Evolutionary conservation across 2,329 filamentous ascomycete species (phyloP), one percentile per base, ranked within the genome.

Genomic region (Pyrenochaeta sp.): DNA sequence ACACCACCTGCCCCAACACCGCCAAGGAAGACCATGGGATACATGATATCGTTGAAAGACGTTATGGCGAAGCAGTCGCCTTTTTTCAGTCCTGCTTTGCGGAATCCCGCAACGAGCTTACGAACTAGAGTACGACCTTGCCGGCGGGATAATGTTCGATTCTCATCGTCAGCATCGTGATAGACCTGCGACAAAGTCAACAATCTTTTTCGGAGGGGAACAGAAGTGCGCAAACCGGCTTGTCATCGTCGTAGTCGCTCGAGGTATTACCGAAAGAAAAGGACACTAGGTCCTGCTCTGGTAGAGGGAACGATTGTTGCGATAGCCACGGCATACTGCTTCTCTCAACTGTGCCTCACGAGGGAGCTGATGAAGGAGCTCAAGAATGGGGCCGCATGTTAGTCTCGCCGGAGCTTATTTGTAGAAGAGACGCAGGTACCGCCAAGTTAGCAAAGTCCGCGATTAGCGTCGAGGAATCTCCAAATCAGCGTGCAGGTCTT

Each of bases 51-150:
- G 71, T 87, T 87, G 74, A 86, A 85, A 0, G 82, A 82, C 62
- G 86, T 83, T 28, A 86, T 78, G 40, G 81, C 81, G 7, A 87
- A 81, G 56, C 80, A 82, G 56, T 86, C 84, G 40, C 84, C 84
- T 27, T 75, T 72, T 49, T 79, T 65, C 2, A 86, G 59, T 0
- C 85, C 85, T 37, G 81, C 75, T 24, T 74, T 78, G 34, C 73
- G 76, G 37, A 87, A 76, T 0, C 85, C 85, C 13, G 83, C 83
- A 37, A 81, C 79, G 1, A 87, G 72, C 56, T 82, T 78, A 10
- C 82, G 78, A 37, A 86, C 75, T 2, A 82, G 61, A 12, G 52
- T 73, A 25, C 75, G 75, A 5, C 81, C 83, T 62, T 83, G 79
- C 22, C 76, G 77, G 56, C 78, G 80, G 9, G 80, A 83, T 37